Base-by-base conservation (phyloP, 2,329 filamentous ascomycete genomes). In the Cercospora sojina region DNA sequence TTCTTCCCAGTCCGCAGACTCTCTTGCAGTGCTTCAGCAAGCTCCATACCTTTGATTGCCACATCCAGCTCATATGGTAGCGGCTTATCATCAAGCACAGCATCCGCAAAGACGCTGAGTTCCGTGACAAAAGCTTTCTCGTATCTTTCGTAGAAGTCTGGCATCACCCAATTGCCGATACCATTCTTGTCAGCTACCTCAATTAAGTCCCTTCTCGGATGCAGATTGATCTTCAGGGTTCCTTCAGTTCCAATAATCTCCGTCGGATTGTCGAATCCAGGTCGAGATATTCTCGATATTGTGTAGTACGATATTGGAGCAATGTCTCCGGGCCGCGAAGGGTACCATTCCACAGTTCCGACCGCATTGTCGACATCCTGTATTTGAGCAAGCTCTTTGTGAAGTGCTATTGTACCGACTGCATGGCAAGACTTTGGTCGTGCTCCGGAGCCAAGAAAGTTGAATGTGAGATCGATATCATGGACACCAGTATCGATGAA, bases 21-120 rank as follows among this genome's bases (percentile, higher is more conserved):
- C 73, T 88, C 84, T 74, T 88, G 86, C 67, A 89, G 75, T 5
- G 85, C 86, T 61, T 75, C 72, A 0, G 77, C 79, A 66, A 82
- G 80, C 67, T 78, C 73, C 59, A 80, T 76, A 10, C 77, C 77
- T 69, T 74, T 77, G n/a, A 79, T 73, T 20, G 74, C 78, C 47
- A 74, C 74, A n/a, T 77, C 74, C 43, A 81, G 74, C 49, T 74
- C 70, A 67, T 80, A 68, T 0, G 80, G 79, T 32, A 81, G 69
- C 3, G 74, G 69, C 57, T 70, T 78, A 38, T 78, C 73, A 16
- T 80, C 74, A 12, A 81, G 66, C 35, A 77, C 75, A 8, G 74
- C 72, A 3, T 74, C 77, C 5, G 76, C 74, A 69, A 81, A 81
- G 67, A 79, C 78, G 47, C 77, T 78, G 3, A 77, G 75, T 67